Base-by-base conservation (phyloP, 106 monocot species). In the Dendrobium chrysotoxum region DNA sequence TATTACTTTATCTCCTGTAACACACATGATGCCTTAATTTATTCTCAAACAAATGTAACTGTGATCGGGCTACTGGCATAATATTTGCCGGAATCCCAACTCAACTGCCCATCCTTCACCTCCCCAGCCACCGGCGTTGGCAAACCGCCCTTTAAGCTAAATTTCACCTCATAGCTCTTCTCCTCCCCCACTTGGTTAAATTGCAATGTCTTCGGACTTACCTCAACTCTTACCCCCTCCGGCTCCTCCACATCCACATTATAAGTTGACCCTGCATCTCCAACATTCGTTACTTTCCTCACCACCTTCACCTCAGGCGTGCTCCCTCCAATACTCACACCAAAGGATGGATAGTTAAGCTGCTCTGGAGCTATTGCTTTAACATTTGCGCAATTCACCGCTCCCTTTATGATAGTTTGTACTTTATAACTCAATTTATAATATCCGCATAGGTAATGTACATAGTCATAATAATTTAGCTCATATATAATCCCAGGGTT, bases 401-500 rank as follows among this genome's bases (percentile, higher is more conserved):
- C 0, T n/a, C 21, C 47, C 26, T 76, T 40, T 26, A 50, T 10
- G 25, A 76, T 76, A 2, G 0, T 0, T 7, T 26, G 0, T 17
- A 76, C 47, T 2, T 2, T 4, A 47, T 2, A 0, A 47, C 28
- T 7, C 0, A 4, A 4, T 26, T 47, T 45, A 28, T 76, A 76
- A 18, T 47, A 47, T 7, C 76, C 83, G 64, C 88, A 86, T 23
- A 88, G 83, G 74, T 86, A 86, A 44, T 83, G 81, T 40, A 84
- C 44, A 79, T 86, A 86, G 71, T 86, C 81, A 17, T 42, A 67
- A 10, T 45, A 5, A 7, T 53, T 15, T 65, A 88, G 77, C 53
- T 86, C 79, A 28, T 88, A 88, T 53, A 88, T 75, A 23, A 86
- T 78, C 5, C 88, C 88, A 6, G 88, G 88, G 28, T 85, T 78